Evolutionary conservation across 2,329 filamentous ascomycete genomes (phyloP), one percentile per base, ranked within the genome.

Genomic region (Aspergillus sp.): DNA sequence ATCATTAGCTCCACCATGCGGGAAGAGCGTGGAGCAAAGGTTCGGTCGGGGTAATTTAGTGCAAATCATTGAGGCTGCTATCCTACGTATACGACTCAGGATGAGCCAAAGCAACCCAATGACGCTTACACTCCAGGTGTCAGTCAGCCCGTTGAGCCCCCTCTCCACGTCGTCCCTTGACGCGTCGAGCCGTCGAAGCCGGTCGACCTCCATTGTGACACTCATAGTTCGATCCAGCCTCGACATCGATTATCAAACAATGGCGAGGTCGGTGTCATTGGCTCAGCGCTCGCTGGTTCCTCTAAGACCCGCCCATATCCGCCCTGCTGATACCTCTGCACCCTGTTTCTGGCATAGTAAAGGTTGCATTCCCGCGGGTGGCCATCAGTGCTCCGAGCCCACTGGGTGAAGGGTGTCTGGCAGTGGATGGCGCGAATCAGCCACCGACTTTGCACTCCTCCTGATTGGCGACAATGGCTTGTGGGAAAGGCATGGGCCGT

Each of bases 341-440:
- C 62, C 63, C 72, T 72, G 73, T 57, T 74, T 76, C 66, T 64
- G 70, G 75, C 49, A 65, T 72, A 73, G 71, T 67, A 60, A 65
- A 61, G 67, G 71, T 72, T 72, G 63, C 74, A 76, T 77, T 76
- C 70, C 67, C 60, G 39, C 58, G 58, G 63, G 73, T 76, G 75
- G 74, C 73, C 71, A 69, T 69, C 63, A 49, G 60, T 53, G 56
- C 60, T 54, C 58, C 61, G 59, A 66, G 59, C 55, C 64, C 62
- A 60, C 67, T 58, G 55, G 60, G 59, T 51, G 54, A 58, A 56
- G 55, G 53, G 60, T 69, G 67, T 64, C 60, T 55, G 58, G 63
- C 55, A 56, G 63, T 59, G 61, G 64, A 67, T 67, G 57, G 67
- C 68, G 60, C 67, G 59, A 63, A 63, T 70, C 65, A 72, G 66